Conservation (phyloP, 1,284 basidiomycete species). For the Vanrija sp. region DNA sequence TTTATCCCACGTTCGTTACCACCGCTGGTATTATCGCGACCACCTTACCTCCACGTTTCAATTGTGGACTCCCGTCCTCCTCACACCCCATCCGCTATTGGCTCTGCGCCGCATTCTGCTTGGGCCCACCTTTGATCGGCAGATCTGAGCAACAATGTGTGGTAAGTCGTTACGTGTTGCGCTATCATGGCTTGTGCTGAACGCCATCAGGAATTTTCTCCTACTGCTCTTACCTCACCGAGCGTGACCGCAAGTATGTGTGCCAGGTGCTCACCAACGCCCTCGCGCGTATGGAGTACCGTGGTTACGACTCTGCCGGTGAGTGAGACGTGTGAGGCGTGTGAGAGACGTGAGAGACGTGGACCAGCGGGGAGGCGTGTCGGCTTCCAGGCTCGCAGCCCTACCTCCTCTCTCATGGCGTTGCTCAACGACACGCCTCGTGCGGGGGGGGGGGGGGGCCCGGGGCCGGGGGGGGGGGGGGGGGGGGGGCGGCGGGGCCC, state of each 20-base stretch:
- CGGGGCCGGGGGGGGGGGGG: no score
- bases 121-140: not conserved
- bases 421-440: no score
- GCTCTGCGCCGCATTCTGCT: not conserved
- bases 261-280: conserved; percentile 90
- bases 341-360: no score
- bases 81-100: not conserved
- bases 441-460: no score
- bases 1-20: no score
- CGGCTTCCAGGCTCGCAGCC: no score
- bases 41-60: no score
- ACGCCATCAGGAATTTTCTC: conserved; percentile 74
- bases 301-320: conserved; percentile 94
- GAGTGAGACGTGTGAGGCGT: conserved; percentile 16
- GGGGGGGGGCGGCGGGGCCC: no score
- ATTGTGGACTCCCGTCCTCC: no score
- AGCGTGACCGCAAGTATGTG: conserved; percentile 90
- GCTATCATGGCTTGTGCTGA: not conserved
- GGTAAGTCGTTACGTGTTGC: conserved; percentile 5
- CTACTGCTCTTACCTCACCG: conserved; percentile 88
- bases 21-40: no score
- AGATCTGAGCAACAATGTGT: conserved; percentile 14
- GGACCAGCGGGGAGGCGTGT: no score
- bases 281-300: conserved; percentile 93
- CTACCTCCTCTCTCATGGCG: no score